phyloP scores from a whole-genome alignment of 768 basidiomycete species.

The Russula virescens region DNA sequence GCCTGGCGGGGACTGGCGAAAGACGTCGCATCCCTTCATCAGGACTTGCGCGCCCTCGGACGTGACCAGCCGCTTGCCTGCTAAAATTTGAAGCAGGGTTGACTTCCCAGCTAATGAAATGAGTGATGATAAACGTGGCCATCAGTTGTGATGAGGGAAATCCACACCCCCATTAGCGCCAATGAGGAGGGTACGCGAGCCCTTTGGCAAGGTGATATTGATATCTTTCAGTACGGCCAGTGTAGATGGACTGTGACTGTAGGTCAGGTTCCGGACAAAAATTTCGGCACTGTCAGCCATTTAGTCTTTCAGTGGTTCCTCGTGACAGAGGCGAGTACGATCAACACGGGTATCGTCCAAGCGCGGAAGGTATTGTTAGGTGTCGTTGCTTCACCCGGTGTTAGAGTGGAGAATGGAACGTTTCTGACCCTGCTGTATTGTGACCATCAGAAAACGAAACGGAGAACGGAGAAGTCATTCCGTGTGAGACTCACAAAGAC shows the following conservation, averaged over 20 bases:
- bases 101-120: slow-evolving; percentile 74
- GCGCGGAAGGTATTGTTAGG: neutral
- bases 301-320: neutral
- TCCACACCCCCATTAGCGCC: slow-evolving; percentile 89
- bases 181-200: slow-evolving; percentile 78
- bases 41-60: slow-evolving; percentile 47
- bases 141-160: neutral
- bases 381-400: neutral
- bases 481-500: neutral
- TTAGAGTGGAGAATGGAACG: neutral
- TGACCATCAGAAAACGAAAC: neutral
- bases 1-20: slow-evolving; percentile 76
- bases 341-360: neutral
- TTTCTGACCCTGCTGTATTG: neutral
- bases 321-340: neutral
- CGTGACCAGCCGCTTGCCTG: slow-evolving; percentile 79
- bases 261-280: slow-evolving; percentile 45
- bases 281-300: slow-evolving; percentile 31
- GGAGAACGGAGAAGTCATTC: neutral
- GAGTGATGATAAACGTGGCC: neutral
- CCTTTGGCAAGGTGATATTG: slow-evolving; percentile 58
- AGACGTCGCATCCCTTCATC: slow-evolving; percentile 81
- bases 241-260: slow-evolving; percentile 40
- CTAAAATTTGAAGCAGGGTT: slow-evolving; percentile 90
- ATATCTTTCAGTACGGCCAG: slow-evolving; percentile 59